Percentiles rank a stretch among this genome's conserved stretches.
Evolutionary conservation across 78 protist species (phyloP).

Genomic region (Dictyostelium citrinum): DNA sequence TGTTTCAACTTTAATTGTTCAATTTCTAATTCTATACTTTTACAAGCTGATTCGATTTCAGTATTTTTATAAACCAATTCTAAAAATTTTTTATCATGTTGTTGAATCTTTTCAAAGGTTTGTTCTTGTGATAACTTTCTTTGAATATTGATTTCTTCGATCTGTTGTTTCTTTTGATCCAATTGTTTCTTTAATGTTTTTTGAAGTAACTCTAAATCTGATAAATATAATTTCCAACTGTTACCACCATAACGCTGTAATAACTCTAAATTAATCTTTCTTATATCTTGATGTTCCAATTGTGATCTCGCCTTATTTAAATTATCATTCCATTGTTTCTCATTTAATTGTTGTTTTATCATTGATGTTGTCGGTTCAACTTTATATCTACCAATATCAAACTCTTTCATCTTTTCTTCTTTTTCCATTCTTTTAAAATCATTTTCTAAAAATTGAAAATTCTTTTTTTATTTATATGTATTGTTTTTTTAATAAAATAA

Average conservation of each 20-base stretch:
- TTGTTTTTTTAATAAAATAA: too few relatives aligned
- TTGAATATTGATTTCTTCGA: slow-evolving; percentile 45
- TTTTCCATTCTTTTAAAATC: slow-evolving; percentile 46
- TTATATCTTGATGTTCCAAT: slow-evolving; percentile 53
- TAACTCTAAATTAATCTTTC: slow-evolving; percentile 33
- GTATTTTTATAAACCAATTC: slow-evolving; percentile 49
- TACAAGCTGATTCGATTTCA: slow-evolving; percentile 53
- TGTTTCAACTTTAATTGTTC: slow-evolving; percentile 23
- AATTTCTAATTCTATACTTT: slow-evolving; percentile 20
- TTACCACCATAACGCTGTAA: slow-evolving; percentile 27
- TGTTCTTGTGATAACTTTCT: slow-evolving; percentile 62
- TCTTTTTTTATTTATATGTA: not conserved
- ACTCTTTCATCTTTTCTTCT: not conserved
- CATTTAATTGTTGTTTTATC: not conserved
- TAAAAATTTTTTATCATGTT: slow-evolving; percentile 37
- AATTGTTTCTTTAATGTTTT: not conserved
- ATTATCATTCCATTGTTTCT: slow-evolving; percentile 6
- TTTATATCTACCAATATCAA: slow-evolving; percentile 34
- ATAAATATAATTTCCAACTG: slow-evolving; percentile 20
- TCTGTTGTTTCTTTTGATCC: not conserved
- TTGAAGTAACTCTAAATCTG: slow-evolving; percentile 12
- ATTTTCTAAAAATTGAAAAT: slow-evolving; percentile 36
- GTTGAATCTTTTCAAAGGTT: not conserved
- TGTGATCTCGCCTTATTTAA: slow-evolving; percentile 70
- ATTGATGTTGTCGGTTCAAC: not conserved